phyloP scores from a whole-genome alignment of 202 grass and related monocot species.

The Eragrostis tef region DNA sequence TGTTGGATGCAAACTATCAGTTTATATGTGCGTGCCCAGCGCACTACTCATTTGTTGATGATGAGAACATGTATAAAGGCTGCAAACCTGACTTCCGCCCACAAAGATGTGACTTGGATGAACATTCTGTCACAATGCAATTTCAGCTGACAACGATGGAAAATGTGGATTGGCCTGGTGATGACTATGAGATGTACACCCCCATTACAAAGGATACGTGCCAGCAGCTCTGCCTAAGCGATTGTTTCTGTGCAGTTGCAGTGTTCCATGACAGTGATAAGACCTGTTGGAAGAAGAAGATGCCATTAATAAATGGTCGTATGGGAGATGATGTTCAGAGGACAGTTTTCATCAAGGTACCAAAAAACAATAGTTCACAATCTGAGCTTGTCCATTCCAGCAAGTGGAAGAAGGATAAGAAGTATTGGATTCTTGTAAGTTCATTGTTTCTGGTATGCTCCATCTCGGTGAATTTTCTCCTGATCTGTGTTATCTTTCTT shows the following conservation, averaged over 20 bases:
- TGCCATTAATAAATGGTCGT: constrained; percentile 61
- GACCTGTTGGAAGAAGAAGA: constrained; percentile 65
- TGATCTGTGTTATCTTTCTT: constrained; percentile 8
- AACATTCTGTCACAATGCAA: background rate
- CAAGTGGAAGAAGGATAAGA: constrained; percentile 48
- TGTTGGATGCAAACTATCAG: background rate
- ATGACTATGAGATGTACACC: constrained; percentile 53
- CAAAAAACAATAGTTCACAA: constrained; percentile 25
- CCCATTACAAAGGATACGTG: constrained; percentile 29
- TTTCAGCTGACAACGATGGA: constrained; percentile 26
- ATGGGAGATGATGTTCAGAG: background rate
- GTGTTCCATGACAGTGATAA: background rate
- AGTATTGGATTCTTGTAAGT: constrained; percentile 37
- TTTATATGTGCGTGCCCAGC: constrained; percentile 48
- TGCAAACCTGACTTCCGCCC: constrained; percentile 57
- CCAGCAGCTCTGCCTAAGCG: constrained; percentile 43
- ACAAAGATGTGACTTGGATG: constrained; percentile 61
- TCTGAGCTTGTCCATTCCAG: background rate
- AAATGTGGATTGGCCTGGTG: constrained; percentile 38
- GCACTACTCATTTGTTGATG: constrained; percentile 54
- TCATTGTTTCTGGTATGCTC: constrained; percentile 46
- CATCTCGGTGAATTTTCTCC: constrained; percentile 30
- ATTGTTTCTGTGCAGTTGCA: constrained; percentile 60
- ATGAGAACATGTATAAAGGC: constrained; percentile 45
- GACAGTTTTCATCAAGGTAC: constrained; percentile 54